Base-by-base conservation (phyloP, 2,329 filamentous ascomycete species). In the Zymoseptoria crescenta region DNA sequence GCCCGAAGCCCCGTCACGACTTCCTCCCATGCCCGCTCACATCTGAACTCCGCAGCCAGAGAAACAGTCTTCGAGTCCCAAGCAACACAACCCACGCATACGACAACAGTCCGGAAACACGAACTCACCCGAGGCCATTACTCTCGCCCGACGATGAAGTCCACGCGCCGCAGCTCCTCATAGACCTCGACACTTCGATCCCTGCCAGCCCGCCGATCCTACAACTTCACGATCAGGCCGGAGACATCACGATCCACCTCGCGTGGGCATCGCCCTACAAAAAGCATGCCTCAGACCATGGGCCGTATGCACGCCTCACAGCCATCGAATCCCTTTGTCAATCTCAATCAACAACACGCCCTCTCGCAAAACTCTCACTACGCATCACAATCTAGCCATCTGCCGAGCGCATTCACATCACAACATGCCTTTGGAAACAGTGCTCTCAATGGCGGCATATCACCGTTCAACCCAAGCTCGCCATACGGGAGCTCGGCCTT, bases 291-390 rank as follows among this genome's bases (percentile, higher is more conserved):
- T 45, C 35, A 45, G 6, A 45, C 83, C 71, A 79, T 80, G 68
- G 78, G 78, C 71, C 77, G 83, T 69, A 86, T 83, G 72, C 81
- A 79, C 71, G 80, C 74, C 71, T 82, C 78, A 71, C 81, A 79
- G 69, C 74, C 83, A 64, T 82, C 79, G 51, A 83, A 81, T 64
- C 82, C 83, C 27, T 87, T 86, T 72, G 74, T 79, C 52, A 80
- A 84, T 65, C 75, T 83, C 56, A 81, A 81, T 65, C 79, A 68
- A 65, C 77, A 73, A 10, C 72, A 73, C 57, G 59, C 69, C 21
- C 67, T 72, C 52, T 69, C 69, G 27, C 68, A 67, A 55, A 62
- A 55, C 53, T 62, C 64, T 10, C 68, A 70, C 53, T 72, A 72
- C 53, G 67, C 64, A 49, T 65, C 64, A 50, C 69, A 70, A 57